Evolutionary conservation across 2,329 filamentous ascomycete species (phyloP).

Genomic region (Pseudogymnoascus sp.): DNA sequence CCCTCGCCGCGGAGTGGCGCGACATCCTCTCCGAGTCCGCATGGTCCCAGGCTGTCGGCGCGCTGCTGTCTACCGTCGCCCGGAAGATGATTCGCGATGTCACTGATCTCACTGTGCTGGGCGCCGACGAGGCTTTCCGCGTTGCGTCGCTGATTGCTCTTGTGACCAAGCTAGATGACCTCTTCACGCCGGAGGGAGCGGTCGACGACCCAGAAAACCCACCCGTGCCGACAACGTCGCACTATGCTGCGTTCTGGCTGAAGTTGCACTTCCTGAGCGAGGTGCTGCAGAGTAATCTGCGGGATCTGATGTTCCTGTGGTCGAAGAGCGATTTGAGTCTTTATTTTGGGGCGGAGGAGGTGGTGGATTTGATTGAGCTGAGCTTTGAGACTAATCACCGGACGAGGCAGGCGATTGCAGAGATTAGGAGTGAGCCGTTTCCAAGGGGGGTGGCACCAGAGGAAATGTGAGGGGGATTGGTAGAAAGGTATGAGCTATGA

Average conservation of each 20-base stretch:
- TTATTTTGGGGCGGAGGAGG: slow-evolving; percentile 54
- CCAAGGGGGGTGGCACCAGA: slow-evolving; percentile 26
- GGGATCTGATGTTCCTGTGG: slow-evolving; percentile 57
- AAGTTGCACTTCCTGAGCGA: slow-evolving; percentile 58
- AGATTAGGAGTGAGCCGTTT: slow-evolving; percentile 47
- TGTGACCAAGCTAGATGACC: slow-evolving; percentile 51
- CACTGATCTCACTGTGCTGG: slow-evolving; percentile 53
- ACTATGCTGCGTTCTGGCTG: slow-evolving; percentile 56
- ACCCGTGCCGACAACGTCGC: slow-evolving; percentile 48
- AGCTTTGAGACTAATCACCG: slow-evolving; percentile 58
- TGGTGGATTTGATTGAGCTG: slow-evolving; percentile 53
- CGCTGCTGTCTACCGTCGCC: slow-evolving; percentile 51
- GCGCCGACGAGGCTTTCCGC: slow-evolving; percentile 57
- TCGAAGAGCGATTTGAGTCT: slow-evolving; percentile 58
- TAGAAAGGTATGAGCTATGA: slow-evolving; percentile 5
- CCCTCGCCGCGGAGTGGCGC: slow-evolving; percentile 50
- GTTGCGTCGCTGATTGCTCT: slow-evolving; percentile 52
- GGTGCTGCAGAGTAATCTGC: slow-evolving; percentile 59
- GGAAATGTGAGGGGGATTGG: not conserved
- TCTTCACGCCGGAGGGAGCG: slow-evolving; percentile 44
- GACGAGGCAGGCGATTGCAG: slow-evolving; percentile 50
- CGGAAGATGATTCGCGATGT: slow-evolving; percentile 55
- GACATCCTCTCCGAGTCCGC: slow-evolving; percentile 51
- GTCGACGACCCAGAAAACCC: slow-evolving; percentile 23
- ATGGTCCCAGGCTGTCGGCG: slow-evolving; percentile 56